A percentile compares a stretch with the other conserved stretches of the same genome.
These are phyloP conservation scores for Diaporthe capsici DNA, from an alignment of 2,329 filamentous ascomycete species.

Conservation along the genomic window DNA sequence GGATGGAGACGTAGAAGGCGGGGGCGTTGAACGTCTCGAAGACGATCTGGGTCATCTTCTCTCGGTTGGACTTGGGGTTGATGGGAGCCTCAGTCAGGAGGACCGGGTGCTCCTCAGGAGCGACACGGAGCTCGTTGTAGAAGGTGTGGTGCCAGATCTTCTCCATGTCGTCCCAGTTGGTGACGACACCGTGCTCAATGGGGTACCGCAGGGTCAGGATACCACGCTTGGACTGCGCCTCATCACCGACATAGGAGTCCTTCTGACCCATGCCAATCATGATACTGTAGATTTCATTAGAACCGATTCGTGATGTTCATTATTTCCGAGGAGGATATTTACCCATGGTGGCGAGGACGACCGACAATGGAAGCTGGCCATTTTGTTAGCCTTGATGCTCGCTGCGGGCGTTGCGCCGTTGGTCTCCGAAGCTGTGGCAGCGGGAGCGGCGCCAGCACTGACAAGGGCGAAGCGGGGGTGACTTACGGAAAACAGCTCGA, in stretches of 20 bases:
- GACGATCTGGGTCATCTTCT: constrained; percentile 99
- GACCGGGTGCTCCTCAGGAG: constrained; percentile 99
- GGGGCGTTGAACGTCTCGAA: constrained; percentile 99
- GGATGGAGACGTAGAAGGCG: constrained; percentile 99
- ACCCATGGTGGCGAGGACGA: constrained; percentile 99
- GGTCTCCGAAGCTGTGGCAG: not conserved
- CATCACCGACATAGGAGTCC: constrained; percentile 99
- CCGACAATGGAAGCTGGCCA: constrained; percentile 95
- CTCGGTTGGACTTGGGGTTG: constrained; percentile 99
- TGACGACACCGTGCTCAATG: constrained; percentile 99
- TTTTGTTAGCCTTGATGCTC: constrained; percentile 21
- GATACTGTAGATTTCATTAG: constrained; percentile 69
- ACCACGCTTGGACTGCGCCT: constrained; percentile 99
- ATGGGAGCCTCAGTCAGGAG: constrained; percentile 99
- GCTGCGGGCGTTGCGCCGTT: constrained; percentile 34
- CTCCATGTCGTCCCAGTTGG: constrained; percentile 99
- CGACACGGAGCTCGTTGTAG: constrained; percentile 99
- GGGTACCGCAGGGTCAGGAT: constrained; percentile 99
- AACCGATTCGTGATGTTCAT: not conserved
- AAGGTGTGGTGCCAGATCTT: constrained; percentile 99
- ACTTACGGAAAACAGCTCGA: constrained; percentile 99
- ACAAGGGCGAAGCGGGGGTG: constrained; percentile 53
- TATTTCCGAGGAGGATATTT: constrained; percentile 81
- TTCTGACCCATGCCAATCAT: constrained; percentile 99
- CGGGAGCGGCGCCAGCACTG: constrained; percentile 22